These are phyloP conservation scores for Hyphopichia burtonii DNA, from an alignment of 1,139 yeast genomes.

Conservation along the genomic window DNA sequence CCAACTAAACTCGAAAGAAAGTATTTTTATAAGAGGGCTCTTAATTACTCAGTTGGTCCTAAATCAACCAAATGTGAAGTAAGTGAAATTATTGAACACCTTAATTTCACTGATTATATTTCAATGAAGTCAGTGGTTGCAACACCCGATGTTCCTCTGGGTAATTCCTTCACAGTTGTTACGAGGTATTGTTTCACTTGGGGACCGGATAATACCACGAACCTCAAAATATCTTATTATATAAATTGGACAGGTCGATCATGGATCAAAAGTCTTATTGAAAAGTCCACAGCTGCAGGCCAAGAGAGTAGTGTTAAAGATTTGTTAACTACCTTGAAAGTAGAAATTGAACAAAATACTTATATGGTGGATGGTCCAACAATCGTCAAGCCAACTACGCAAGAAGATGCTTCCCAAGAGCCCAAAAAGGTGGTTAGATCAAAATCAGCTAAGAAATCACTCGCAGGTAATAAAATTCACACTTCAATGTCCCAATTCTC, in stretches of 20 bases:
- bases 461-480: conserved; percentile 1
- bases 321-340: conserved; percentile 25
- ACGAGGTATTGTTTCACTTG: conserved; percentile 51
- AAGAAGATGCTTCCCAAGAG: conserved; percentile 3
- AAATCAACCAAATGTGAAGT: conserved; percentile 54
- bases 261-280: conserved; percentile 57
- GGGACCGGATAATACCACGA: conserved; percentile 44
- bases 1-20: conserved; percentile 32
- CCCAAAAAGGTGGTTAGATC: not conserved
- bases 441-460: conserved; percentile 5
- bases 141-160: conserved; percentile 65
- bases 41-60: conserved; percentile 59
- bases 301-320: conserved; percentile 42
- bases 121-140: conserved; percentile 37
- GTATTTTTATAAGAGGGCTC: conserved; percentile 44
- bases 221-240: conserved; percentile 40
- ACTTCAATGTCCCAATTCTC: not conserved
- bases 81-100: conserved; percentile 41
- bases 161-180: conserved; percentile 50
- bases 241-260: conserved; percentile 57
- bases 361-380: conserved; percentile 20
- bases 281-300: conserved; percentile 49
- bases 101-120: conserved; percentile 37
- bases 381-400: conserved; percentile 6
- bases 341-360: conserved; percentile 28